Percentiles rank a stretch among this genome's conserved stretches.
Evolutionary conservation across 2,329 filamentous ascomycete genomes (phyloP).

Genomic region (Colletotrichum sp.): DNA sequence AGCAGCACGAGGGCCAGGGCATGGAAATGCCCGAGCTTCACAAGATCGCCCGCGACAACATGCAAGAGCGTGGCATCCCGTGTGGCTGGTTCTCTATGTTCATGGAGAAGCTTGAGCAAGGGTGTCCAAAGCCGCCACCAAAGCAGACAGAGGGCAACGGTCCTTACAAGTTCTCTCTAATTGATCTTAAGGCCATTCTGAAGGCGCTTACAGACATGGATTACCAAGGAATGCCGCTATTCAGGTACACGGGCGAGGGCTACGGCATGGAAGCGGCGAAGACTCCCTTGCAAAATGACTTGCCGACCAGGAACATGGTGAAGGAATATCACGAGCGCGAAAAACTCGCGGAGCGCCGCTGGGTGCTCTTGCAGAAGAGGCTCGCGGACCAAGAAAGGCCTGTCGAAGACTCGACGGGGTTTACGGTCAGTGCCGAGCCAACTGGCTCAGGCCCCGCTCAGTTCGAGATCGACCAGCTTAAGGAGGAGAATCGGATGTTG

Average conservation of each 20-base stretch:
- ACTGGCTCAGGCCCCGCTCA: neutral
- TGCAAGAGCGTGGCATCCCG: neutral
- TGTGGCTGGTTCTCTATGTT: neutral
- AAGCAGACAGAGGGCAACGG: neutral
- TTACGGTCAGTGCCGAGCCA: neutral
- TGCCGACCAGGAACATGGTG: no score
- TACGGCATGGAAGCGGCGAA: neutral
- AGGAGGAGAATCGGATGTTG: neutral
- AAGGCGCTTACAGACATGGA: neutral
- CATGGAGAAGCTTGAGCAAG: neutral
- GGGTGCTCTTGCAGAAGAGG: neutral
- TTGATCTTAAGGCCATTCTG: neutral
- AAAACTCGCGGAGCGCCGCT: neutral
- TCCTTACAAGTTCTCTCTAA: neutral
- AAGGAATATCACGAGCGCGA: neutral
- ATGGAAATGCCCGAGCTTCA: neutral
- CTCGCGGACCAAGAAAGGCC: neutral
- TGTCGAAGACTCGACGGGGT: neutral
- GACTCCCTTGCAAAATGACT: no score
- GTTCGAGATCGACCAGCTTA: neutral
- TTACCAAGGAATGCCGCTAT: neutral
- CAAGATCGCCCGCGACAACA: neutral
- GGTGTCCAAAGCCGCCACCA: neutral
- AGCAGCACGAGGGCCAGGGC: rapidly evolving
- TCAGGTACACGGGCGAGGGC: neutral